These are phyloP conservation scores for Xylariaceae sp. DNA, from an alignment of 2,329 filamentous ascomycete species.

Conservation along the genomic window DNA sequence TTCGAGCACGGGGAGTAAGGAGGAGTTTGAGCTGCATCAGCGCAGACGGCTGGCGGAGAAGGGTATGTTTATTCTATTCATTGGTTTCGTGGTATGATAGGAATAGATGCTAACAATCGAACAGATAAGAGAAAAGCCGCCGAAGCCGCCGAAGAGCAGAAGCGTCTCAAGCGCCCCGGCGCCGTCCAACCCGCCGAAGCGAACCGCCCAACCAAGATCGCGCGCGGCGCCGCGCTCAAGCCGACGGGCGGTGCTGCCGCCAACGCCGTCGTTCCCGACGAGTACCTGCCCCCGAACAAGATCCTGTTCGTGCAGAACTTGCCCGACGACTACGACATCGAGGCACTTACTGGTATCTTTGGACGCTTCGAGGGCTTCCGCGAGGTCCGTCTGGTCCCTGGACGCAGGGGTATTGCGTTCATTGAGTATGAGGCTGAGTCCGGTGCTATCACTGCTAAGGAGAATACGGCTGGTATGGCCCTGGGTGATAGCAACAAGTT, in stretches of 20 bases:
- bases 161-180: constrained; percentile 63
- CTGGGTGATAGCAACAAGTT: constrained; percentile 68
- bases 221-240: constrained; percentile 70
- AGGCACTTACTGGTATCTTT: constrained; percentile 75
- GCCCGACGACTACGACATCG: constrained; percentile 78
- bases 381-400: constrained; percentile 84
- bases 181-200: constrained; percentile 43
- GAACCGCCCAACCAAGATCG: constrained; percentile 61
- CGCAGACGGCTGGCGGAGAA: constrained; percentile 80
- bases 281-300: constrained; percentile 96
- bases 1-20: constrained; percentile 61
- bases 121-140: constrained; percentile 71
- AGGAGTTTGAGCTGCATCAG: constrained; percentile 87
- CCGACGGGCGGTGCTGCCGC: constrained; percentile 62
- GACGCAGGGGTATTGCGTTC: constrained; percentile 84
- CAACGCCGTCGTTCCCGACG: constrained; percentile 80
- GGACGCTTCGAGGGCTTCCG: constrained; percentile 87
- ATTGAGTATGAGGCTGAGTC: constrained; percentile 91
- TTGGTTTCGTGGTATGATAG: not conserved
- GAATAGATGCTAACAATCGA: not conserved
- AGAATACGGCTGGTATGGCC: constrained; percentile 80
- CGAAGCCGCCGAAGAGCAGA: constrained; percentile 72
- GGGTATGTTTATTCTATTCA: constrained; percentile 48
- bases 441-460: constrained; percentile 88
- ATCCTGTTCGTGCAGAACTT: constrained; percentile 91